Conservation (phyloP, 139 green algal species). For the Chlamydomonas urium region DNA sequence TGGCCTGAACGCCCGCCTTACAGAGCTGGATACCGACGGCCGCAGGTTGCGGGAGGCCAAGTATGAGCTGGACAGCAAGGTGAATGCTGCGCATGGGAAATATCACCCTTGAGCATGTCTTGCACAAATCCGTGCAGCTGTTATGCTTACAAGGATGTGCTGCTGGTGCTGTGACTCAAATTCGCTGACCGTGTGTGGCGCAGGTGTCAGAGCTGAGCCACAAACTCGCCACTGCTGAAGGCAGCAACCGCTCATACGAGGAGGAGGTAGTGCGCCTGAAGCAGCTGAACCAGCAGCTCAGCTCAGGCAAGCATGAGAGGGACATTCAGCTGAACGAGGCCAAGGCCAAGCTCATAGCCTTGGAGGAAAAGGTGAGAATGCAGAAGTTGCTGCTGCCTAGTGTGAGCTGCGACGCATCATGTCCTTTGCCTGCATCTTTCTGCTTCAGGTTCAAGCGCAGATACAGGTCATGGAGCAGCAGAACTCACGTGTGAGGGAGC, state of each 20-base stretch:
- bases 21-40: constrained; percentile 58
- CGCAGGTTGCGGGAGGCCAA: constrained; percentile 67
- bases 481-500: constrained; percentile 48
- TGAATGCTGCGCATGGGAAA: too few relatives aligned
- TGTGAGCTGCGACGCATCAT: too few relatives aligned
- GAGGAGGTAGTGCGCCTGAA: constrained; percentile 55
- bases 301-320: constrained; percentile 39
- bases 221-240: constrained; percentile 58
- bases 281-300: constrained; percentile 23
- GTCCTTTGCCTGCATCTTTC: neutral
- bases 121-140: too few relatives aligned
- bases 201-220: constrained; percentile 68
- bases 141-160: too few relatives aligned
- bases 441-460: neutral
- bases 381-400: too few relatives aligned
- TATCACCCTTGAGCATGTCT: too few relatives aligned
- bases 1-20: constrained; percentile 30
- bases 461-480: constrained; percentile 55
- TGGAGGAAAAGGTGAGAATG: constrained; percentile 71
- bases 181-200: too few relatives aligned
- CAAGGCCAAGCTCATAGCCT: constrained; percentile 37
- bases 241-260: constrained; percentile 42
- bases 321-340: constrained; percentile 57
- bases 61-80: constrained; percentile 71
- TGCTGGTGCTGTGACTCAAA: too few relatives aligned